Percentiles rank a stretch among this genome's conserved stretches.
phyloP scores from a whole-genome alignment of 305 asterid genomes.

The Fraxinus xanthoxyloides region DNA sequence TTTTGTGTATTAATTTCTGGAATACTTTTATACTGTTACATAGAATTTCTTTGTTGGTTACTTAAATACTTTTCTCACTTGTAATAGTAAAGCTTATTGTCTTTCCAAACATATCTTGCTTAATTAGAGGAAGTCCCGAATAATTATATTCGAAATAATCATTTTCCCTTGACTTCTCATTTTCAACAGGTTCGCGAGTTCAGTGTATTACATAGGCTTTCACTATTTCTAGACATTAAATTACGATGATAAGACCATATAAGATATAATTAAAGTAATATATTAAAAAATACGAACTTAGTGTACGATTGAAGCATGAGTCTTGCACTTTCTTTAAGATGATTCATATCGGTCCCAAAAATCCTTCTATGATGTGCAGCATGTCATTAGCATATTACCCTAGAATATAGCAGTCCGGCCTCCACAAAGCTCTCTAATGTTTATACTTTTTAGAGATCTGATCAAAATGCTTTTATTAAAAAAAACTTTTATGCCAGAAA shows the following conservation, averaged over 20 bases:
- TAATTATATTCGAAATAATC: not conserved
- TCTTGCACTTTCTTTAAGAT: not conserved
- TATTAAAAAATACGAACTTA: not conserved
- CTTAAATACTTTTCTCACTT: not conserved
- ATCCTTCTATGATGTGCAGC: not conserved
- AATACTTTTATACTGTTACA: not conserved
- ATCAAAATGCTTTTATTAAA: not conserved
- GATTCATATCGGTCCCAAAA: not conserved
- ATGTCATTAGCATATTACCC: not conserved
- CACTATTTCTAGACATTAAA: not conserved
- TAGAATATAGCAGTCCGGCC: not conserved
- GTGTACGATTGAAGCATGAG: not conserved
- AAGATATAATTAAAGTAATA: not conserved
- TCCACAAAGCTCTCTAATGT: not conserved
- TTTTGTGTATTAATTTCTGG: not conserved
- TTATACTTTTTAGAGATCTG: not conserved
- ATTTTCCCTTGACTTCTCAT: not conserved
- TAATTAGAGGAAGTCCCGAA: not conserved
- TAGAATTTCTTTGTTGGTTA: not conserved
- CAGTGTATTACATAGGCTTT: not conserved
- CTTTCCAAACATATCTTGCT: not conserved
- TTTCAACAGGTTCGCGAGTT: not conserved
- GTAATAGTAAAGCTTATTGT: not conserved
- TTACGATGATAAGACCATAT: not conserved
- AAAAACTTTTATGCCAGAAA: not conserved